Percentiles rank a stretch among this genome's conserved stretches.
Evolutionary conservation across 2,329 filamentous ascomycete genomes (phyloP).

Genomic region (Sordariomycetes sp.): DNA sequence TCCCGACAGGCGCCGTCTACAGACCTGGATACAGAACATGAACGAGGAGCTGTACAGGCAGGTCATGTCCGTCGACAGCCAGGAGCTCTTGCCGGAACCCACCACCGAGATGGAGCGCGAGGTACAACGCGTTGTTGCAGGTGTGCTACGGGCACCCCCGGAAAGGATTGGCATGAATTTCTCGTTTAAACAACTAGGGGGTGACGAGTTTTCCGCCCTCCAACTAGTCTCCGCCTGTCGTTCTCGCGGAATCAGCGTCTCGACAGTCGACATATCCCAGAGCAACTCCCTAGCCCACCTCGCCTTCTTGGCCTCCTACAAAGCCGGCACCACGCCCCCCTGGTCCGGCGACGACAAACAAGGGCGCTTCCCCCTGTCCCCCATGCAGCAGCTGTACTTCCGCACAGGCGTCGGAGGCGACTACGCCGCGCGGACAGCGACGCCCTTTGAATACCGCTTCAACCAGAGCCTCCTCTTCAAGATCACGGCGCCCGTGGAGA

Average conservation of each 20-base stretch:
- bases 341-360: slow-evolving; percentile 15
- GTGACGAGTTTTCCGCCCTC: slow-evolving; percentile 23
- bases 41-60: slow-evolving; percentile 30
- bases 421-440: slow-evolving; percentile 13
- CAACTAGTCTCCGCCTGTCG: slow-evolving; percentile 23
- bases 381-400: slow-evolving; percentile 41
- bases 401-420: slow-evolving; percentile 27
- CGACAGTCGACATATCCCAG: slow-evolving; percentile 20
- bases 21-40: slow-evolving; percentile 40
- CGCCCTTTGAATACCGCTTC: slow-evolving; percentile 27
- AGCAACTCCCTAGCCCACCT: slow-evolving; percentile 23
- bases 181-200: slow-evolving; percentile 24
- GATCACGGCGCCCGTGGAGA: slow-evolving; percentile 23
- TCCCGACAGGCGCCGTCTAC: slow-evolving; percentile 28
- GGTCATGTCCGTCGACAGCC: slow-evolving; percentile 27
- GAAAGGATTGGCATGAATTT: slow-evolving; percentile 27
- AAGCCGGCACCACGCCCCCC: slow-evolving; percentile 13
- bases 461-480: slow-evolving; percentile 36
- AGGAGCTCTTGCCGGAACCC: slow-evolving; percentile 19
- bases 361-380: slow-evolving; percentile 28
- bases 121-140: slow-evolving; percentile 23
- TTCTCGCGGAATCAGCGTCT: slow-evolving; percentile 22
- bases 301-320: slow-evolving; percentile 19
- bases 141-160: slow-evolving; percentile 21
- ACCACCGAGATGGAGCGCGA: slow-evolving; percentile 22